phyloP scores from a whole-genome alignment of 805 yeast species.

The Clavispora asparagi region DNA sequence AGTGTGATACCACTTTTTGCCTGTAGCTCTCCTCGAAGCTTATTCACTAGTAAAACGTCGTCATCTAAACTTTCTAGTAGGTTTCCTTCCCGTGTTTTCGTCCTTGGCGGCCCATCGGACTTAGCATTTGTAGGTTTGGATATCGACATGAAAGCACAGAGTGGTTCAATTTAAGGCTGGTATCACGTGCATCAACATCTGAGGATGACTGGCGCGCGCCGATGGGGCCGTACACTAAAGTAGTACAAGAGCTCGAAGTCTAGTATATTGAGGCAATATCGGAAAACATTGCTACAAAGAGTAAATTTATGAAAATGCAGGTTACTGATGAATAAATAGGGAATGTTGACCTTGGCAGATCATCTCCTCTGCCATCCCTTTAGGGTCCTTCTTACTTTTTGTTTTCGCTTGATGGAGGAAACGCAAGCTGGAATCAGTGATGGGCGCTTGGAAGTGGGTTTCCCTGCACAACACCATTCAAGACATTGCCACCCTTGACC shows the following conservation, averaged over 20 bases:
- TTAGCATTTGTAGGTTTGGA: neutral
- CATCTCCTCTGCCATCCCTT: neutral
- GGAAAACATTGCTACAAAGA: neutral
- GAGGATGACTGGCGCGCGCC: neutral
- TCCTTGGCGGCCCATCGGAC: neutral
- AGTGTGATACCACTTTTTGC: neutral
- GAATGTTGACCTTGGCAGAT: neutral
- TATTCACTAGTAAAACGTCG: constrained; percentile 15
- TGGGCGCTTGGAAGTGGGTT: constrained; percentile 48
- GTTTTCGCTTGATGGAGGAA: constrained; percentile 3
- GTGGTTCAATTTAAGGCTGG: neutral
- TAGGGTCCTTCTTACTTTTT: neutral
- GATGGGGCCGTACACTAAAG: neutral
- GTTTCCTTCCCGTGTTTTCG: constrained; percentile 5
- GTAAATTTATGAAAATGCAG: neutral
- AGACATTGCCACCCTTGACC: constrained; percentile 54
- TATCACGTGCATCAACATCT: constrained; percentile 1
- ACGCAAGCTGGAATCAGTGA: constrained; percentile 15
- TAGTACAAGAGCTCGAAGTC: neutral
- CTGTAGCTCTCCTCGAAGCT: constrained; percentile 9
- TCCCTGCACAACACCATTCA: constrained; percentile 61
- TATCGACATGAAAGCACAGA: neutral
- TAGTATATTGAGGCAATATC: neutral
- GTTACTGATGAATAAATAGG: constrained; percentile 1
- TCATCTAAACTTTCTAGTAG: constrained; percentile 16